Conservation (phyloP, 1,284 basidiomycete species). For the Marasmius tenuissimus region DNA sequence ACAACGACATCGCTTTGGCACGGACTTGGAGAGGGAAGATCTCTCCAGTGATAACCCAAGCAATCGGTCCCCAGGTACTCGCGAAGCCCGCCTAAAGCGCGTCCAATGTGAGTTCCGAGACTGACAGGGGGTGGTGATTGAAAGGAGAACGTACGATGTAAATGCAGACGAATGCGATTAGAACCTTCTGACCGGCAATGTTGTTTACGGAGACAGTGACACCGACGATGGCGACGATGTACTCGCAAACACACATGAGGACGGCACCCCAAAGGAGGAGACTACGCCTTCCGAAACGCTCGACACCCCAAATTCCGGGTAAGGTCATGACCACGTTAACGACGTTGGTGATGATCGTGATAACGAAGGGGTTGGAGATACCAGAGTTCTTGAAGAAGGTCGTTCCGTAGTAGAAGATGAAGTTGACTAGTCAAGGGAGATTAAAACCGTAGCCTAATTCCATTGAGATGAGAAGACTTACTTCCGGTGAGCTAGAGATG, state of each 20-base stretch:
- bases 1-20: constrained; percentile 47
- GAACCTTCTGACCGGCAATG: constrained; percentile 34
- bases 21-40: constrained; percentile 44
- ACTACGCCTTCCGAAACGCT: constrained; percentile 43
- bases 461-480: constrained; percentile 46
- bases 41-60: constrained; percentile 35
- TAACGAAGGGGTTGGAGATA: constrained; percentile 45
- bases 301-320: constrained; percentile 39
- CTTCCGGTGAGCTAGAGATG: constrained; percentile 52
- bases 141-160: constrained; percentile 42
- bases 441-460: neutral
- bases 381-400: constrained; percentile 48
- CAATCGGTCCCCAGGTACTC: constrained; percentile 35
- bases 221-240: constrained; percentile 39
- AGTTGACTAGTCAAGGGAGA: neutral
- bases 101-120: neutral
- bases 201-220: constrained; percentile 26
- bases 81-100: constrained; percentile 36
- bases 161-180: constrained; percentile 54
- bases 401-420: constrained; percentile 66
- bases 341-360: constrained; percentile 19
- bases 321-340: constrained; percentile 43
- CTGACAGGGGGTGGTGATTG: neutral
- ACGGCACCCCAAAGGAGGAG: constrained; percentile 45
- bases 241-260: constrained; percentile 38